These are phyloP conservation scores for Cinnamomum chago DNA, from an alignment of 164 flowering plant genomes.

Conservation along the genomic window DNA sequence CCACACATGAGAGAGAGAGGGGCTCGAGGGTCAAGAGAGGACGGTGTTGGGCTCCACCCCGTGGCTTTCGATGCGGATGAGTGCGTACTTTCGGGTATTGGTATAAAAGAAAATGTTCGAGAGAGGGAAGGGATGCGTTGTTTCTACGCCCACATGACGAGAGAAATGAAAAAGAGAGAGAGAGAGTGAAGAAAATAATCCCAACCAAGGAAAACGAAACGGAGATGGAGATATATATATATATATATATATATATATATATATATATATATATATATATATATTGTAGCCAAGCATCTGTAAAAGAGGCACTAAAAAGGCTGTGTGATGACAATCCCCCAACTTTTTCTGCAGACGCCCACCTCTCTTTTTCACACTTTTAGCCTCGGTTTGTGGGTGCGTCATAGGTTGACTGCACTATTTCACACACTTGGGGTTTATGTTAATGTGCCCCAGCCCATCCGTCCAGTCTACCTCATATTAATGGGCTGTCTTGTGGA, in stretches of 20 bases:
- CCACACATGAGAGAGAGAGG: slow-evolving; percentile 8
- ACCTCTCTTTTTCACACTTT: slow-evolving; percentile 1
- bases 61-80: slow-evolving; percentile 46
- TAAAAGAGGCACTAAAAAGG: slow-evolving; percentile 29
- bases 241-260: too few relatives aligned
- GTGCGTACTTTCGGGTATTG: slow-evolving; percentile 55
- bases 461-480: too few relatives aligned
- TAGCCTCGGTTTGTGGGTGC: not conserved
- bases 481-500: too few relatives aligned
- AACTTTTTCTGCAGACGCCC: slow-evolving; percentile 48
- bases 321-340: slow-evolving; percentile 33
- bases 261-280: too few relatives aligned
- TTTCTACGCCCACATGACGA: slow-evolving; percentile 47
- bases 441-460: too few relatives aligned
- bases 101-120: slow-evolving; percentile 38
- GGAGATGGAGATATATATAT: slow-evolving; percentile 20
- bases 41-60: slow-evolving; percentile 32
- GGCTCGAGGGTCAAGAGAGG: slow-evolving; percentile 20
- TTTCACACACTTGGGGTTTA: too few relatives aligned
- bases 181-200: too few relatives aligned
- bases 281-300: slow-evolving; percentile 67
- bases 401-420: too few relatives aligned
- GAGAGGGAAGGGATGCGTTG: slow-evolving; percentile 62
- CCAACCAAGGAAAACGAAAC: slow-evolving; percentile 2
- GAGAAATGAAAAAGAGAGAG: not conserved